Conservation (phyloP, 2,329 filamentous ascomycete genomes). For the Cytospora chrysosperma region DNA sequence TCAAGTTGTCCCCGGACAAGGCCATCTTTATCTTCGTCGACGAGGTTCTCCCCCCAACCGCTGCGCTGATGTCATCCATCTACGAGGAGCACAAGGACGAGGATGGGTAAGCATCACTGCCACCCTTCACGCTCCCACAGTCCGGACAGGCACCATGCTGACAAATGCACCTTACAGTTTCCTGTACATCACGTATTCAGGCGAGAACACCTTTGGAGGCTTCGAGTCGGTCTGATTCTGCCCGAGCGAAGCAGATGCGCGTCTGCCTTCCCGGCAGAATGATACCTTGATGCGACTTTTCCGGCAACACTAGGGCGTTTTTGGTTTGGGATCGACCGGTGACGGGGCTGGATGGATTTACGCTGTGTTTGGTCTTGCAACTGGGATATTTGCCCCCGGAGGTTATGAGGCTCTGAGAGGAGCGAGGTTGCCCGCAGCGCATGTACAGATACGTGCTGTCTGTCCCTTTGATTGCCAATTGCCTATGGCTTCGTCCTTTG, state of each 20-base stretch:
- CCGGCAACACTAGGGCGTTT: conserved; percentile 23
- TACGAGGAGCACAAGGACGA: conserved; percentile 98
- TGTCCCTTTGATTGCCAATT: background rate
- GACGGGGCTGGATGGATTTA: conserved; percentile 15
- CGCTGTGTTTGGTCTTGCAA: conserved; percentile 11
- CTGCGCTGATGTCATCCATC: conserved; percentile 98
- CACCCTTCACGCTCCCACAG: no score
- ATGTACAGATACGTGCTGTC: background rate
- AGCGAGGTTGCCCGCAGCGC: conserved; percentile 1
- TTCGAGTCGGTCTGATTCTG: conserved; percentile 35
- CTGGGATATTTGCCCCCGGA: background rate
- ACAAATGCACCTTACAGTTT: conserved; percentile 56
- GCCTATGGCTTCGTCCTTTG: background rate
- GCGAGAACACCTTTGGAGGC: conserved; percentile 94
- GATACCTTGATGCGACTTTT: conserved; percentile 24
- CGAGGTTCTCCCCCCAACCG: conserved; percentile 93
- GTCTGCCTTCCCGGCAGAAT: conserved; percentile 14
- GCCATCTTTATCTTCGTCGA: conserved; percentile 99
- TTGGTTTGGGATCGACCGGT: conserved; percentile 18
- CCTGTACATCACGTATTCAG: conserved; percentile 98
- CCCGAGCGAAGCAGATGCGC: background rate
- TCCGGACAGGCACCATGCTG: conserved; percentile 5
- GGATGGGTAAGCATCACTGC: conserved; percentile 54
- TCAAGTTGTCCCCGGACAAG: conserved; percentile 99
- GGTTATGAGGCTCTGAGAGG: conserved; percentile 1